A percentile compares a stretch with the other conserved stretches of the same genome.
Conservation (phyloP, 1,284 basidiomycete species). For the Rhodotorula sp. region DNA sequence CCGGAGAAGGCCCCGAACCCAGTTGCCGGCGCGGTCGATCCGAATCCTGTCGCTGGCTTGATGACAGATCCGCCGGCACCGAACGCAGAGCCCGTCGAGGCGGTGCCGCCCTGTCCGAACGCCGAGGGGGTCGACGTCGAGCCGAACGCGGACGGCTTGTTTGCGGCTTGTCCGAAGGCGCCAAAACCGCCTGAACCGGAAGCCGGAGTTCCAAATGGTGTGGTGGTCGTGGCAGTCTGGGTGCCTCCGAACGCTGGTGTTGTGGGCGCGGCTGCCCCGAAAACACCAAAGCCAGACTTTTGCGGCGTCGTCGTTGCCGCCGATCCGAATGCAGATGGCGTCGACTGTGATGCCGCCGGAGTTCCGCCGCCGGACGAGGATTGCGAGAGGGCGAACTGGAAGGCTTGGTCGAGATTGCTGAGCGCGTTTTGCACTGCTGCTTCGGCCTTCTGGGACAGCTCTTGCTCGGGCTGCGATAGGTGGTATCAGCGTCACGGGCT, state of each 20-base stretch:
- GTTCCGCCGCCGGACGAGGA: constrained; percentile 12
- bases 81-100: constrained; percentile 11
- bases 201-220: constrained; percentile 29
- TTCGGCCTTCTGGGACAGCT: constrained; percentile 37
- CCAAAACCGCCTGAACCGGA: constrained; percentile 46
- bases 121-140: constrained; percentile 35
- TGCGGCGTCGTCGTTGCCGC: constrained; percentile 14
- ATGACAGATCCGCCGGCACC: constrained; percentile 13
- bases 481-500: neutral
- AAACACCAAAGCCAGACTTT: constrained; percentile 27
- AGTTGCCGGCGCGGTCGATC: neutral
- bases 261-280: constrained; percentile 19
- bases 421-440: constrained; percentile 33
- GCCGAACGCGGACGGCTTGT: constrained; percentile 34
- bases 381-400: constrained; percentile 32
- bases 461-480: constrained; percentile 35
- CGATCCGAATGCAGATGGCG: constrained; percentile 10
- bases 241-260: constrained; percentile 15
- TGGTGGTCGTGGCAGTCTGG: constrained; percentile 14
- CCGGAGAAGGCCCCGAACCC: constrained; percentile 13
- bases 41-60: constrained; percentile 7
- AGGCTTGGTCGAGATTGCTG: constrained; percentile 40
- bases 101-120: constrained; percentile 26
- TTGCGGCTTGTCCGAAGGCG: constrained; percentile 40
- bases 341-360: neutral